Conservation (phyloP, 805 yeast species). For the Saccharomycopsis fibuligera region DNA sequence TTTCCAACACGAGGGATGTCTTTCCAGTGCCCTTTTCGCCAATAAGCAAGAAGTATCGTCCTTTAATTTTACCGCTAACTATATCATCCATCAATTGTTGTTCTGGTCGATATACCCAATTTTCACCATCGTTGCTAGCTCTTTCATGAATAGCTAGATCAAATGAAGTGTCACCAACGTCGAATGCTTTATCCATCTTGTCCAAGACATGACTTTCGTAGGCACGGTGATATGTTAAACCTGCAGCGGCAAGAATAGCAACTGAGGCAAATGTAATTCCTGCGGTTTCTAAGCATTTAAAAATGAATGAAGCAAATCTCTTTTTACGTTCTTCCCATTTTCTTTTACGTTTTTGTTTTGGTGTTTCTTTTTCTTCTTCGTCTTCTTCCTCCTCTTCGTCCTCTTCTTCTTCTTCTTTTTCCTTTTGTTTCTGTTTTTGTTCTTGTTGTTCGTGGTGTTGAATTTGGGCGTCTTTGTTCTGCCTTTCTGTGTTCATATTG, state of each 20-base stretch:
- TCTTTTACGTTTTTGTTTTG: background rate
- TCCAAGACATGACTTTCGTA: constrained; percentile 53
- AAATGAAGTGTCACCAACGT: constrained; percentile 58
- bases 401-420: constrained; percentile 1
- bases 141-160: constrained; percentile 48
- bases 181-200: constrained; percentile 63
- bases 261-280: constrained; percentile 67
- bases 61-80: constrained; percentile 54
- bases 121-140: constrained; percentile 33
- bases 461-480: too few relatives aligned
- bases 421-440: background rate
- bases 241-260: constrained; percentile 63
- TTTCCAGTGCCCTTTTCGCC: constrained; percentile 90
- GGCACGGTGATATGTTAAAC: constrained; percentile 58
- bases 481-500: too few relatives aligned
- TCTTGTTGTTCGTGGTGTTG: too few relatives aligned
- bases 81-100: constrained; percentile 60
- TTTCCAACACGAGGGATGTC: constrained; percentile 65
- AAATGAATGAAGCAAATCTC: background rate
- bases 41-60: constrained; percentile 63
- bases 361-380: constrained; percentile 1
- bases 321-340: constrained; percentile 1
- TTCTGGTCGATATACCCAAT: constrained; percentile 68
- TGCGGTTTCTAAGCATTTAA: constrained; percentile 57
- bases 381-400: constrained; percentile 4